Evolutionary conservation across 345 rosid genomes (phyloP).

Genomic region (Eucalyptus globulus): DNA sequence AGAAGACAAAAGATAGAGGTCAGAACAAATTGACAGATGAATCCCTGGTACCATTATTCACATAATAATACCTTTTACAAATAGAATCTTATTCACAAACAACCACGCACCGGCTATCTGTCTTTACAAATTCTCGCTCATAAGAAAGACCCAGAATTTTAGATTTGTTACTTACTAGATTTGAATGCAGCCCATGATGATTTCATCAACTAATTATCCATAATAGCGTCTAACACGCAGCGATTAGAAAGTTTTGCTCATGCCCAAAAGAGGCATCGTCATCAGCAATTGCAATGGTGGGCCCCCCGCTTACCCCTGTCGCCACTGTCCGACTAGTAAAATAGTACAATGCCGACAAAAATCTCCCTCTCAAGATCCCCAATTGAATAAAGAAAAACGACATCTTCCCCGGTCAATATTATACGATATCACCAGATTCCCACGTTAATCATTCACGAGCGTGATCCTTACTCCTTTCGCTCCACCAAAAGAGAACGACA

Average conservation of each 20-base stretch:
- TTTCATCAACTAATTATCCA: not conserved
- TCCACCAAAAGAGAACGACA: not conserved
- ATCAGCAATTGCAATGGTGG: not conserved
- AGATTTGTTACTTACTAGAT: not conserved
- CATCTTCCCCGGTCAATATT: not conserved
- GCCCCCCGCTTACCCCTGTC: not conserved
- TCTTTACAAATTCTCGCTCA: not conserved
- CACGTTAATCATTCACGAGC: not conserved
- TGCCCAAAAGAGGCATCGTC: not conserved
- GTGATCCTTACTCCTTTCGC: not conserved
- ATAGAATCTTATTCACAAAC: not conserved
- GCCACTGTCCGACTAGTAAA: not conserved
- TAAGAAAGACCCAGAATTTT: not conserved
- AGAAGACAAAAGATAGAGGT: not conserved
- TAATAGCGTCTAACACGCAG: not conserved
- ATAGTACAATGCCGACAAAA: not conserved
- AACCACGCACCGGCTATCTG: not conserved
- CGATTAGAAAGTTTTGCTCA: not conserved
- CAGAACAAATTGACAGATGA: not conserved
- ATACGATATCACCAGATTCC: not conserved
- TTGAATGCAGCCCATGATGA: not conserved
- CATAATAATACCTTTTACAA: not conserved
- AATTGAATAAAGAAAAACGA: not conserved
- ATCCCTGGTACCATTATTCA: not conserved
- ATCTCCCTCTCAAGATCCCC: not conserved